Evolutionary conservation across 176 grass and related monocot species (phyloP).

Genomic region (Triticum monococcum): DNA sequence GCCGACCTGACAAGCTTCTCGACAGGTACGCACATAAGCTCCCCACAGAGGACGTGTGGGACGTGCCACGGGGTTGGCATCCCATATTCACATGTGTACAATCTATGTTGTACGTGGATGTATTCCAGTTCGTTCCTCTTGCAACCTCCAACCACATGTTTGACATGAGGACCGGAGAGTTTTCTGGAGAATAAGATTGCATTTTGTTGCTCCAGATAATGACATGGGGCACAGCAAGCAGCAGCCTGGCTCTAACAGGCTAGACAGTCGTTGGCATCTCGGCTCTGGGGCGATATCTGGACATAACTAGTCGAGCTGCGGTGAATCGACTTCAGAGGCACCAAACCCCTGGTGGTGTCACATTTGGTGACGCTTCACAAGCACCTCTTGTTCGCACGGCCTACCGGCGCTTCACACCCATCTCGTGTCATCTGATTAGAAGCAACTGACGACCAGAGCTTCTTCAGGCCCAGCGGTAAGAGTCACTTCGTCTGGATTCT

Average conservation of each 20-base stretch:
- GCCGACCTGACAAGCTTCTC: not conserved
- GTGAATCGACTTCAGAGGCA: not conserved
- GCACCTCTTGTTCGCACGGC: constrained; percentile 22
- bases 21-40: not conserved
- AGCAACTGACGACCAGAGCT: constrained; percentile 26
- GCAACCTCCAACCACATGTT: constrained; percentile 29
- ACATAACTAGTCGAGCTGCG: constrained; percentile 3
- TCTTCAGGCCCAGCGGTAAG: constrained; percentile 33
- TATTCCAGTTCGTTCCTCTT: not conserved
- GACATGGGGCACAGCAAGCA: constrained; percentile 9
- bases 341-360: not conserved
- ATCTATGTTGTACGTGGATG: not conserved
- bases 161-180: constrained; percentile 16
- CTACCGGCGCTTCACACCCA: constrained; percentile 15
- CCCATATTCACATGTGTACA: not conserved
- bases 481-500: not conserved
- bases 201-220: not conserved
- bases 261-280: not conserved
- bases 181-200: not conserved
- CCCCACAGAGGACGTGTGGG: not conserved
- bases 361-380: constrained; percentile 22
- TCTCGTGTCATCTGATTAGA: constrained; percentile 32
- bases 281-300: not conserved
- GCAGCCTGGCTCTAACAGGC: not conserved
- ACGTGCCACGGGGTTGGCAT: not conserved